Evolutionary conservation across 2,329 filamentous ascomycete genomes (phyloP), one percentile per base, ranked within the genome.

Genomic region (Fusarium dimerum): DNA sequence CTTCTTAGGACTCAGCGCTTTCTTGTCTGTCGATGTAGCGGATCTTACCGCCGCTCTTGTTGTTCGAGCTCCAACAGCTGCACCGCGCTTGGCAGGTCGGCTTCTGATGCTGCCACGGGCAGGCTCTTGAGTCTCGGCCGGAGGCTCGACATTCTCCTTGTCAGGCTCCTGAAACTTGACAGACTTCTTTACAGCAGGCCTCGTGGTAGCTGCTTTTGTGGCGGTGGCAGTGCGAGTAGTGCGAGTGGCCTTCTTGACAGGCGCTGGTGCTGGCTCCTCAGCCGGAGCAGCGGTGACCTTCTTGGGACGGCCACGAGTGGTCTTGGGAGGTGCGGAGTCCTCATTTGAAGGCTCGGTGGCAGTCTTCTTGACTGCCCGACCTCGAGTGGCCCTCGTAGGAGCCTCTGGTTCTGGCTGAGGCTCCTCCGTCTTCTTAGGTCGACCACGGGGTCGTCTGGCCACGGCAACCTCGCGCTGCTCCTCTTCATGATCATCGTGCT

Each of bases 111-210:
- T 73, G 11, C 65, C 56, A 12, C 69, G 47, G 34, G 65, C 56
- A 42, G 70, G 55, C 44, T 69, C 64, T 63, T 77, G 77, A 29
- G 64, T 56, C 50, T 71, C 73, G 18, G 67, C 48, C 3, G 68
- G 60, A 13, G 80, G 81, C 17, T 75, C 66, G 38, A 83, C 69
- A 57, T 87, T 87, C 66, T 87, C 84, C 70, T 87, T 87, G 66
- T 85, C 83, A 3, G 81, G 80, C 60, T 83, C 82, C 64, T 85
- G 77, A 66, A 87, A 87, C 52, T 80, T 84, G 62, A 87, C 84
- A 3, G 75, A 78, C 73, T 86, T 87, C 73, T 82, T 85, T 30
- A 75, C 68, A 6, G 75, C 71, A 17, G 79, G 68, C 67, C 76
- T 74, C 40, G 66, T 64, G 34, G 75, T 68, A 6, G 75, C 71